Evolutionary conservation across 805 yeast genomes (phyloP), one percentile per base, ranked within the genome.

Genomic region (Yarrowia sp.): DNA sequence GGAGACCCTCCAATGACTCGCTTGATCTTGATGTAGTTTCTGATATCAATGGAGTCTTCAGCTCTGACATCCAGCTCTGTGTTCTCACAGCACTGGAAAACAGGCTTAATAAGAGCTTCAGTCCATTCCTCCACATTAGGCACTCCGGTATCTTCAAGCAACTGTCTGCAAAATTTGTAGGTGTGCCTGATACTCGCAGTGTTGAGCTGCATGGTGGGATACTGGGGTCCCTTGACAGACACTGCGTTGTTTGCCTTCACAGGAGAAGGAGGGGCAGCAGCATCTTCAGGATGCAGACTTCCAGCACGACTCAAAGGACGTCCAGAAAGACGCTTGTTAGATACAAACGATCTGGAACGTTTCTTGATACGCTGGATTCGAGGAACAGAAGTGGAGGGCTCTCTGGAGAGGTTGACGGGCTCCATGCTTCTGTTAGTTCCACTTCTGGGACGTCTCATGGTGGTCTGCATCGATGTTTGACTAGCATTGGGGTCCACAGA

Each of bases 1-100:
- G 88, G 84, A 1, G 75, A 69, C 0, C 96, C 95, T 0, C 99
- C 98, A 0, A 88, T 82, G 9, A 94, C 85, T 69, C 92, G 83
- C 74, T 95, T 96, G 53, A 95, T 82, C 74, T 96, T 95, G 50
- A 95, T 86, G 76, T 91, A 94, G 72, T 89, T 93, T n/a, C 94
- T 83, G 60, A 93, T 87, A 75, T 95, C 98, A 69, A 92, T 82
- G 3, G 88, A 87, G 70, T 89, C 94, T 5, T 91, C 89, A 36
- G 85, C 82, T 43, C 81, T 80, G 2, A 86, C 80, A 70, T 86
- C 87, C 10, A 87, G 81, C 63, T 86, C 87, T 4, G 93, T 81
- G 17, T 79, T 78, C 46, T 88, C 86, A 2, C 91, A 84, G n/a
- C 80, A 79, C 43, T 83, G 80, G 34, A 82, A 78, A 14, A 92